A percentile compares a stretch with the other conserved stretches of the same genome.
phyloP scores from a whole-genome alignment of 2,329 filamentous ascomycete genomes.

The Drechslerella stenobrocha region DNA sequence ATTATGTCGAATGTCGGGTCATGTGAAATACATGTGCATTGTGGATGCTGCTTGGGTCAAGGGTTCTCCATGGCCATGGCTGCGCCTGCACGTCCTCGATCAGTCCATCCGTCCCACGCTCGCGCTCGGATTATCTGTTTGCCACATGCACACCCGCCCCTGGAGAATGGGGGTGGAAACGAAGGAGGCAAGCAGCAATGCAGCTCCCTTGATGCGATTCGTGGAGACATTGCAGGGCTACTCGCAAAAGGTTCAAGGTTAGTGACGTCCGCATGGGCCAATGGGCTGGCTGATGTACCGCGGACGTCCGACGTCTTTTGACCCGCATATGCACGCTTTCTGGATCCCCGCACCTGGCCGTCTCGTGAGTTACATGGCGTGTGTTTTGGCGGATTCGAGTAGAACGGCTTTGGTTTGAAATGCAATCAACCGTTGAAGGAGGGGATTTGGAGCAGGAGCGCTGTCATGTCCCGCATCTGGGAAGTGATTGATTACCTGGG shows the following conservation, averaged over 20 bases:
- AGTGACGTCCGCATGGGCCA: not conserved
- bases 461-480: no score
- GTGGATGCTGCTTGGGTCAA: constrained; percentile 14
- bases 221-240: not conserved
- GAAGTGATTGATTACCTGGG: no score
- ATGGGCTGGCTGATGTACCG: no score
- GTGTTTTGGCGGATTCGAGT: no score
- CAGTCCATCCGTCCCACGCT: no score
- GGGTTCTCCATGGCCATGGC: constrained; percentile 15
- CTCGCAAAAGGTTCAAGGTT: not conserved
- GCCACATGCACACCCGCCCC: constrained; percentile 22
- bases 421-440: no score
- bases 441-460: no score
- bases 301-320: no score
- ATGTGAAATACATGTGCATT: not conserved
- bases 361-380: not conserved
- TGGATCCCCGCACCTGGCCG: not conserved
- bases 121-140: constrained; percentile 43
- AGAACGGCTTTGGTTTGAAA: no score
- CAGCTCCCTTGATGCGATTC: not conserved
- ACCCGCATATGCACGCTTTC: constrained; percentile 1
- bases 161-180: not conserved
- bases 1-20: not conserved
- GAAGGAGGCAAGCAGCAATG: not conserved
- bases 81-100: not conserved